A percentile compares a stretch with the other conserved stretches of the same genome.
phyloP scores from a whole-genome alignment of 306 rosid species.

The Prosopis cineraria region DNA sequence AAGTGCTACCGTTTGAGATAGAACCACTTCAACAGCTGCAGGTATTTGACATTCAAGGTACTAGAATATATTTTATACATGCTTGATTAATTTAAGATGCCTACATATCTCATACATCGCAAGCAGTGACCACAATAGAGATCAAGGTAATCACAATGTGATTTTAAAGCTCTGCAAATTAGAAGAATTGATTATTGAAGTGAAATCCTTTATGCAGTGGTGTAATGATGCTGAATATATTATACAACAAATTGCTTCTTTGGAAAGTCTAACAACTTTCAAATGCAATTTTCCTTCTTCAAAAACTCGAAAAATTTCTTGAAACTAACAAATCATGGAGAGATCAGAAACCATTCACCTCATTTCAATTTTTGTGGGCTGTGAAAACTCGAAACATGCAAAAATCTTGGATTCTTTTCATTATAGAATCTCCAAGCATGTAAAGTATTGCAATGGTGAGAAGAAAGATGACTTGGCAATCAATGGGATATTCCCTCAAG shows the following conservation, averaged over 20 bases:
- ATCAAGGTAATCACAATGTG: neutral
- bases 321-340: neutral
- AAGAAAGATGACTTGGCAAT: neutral
- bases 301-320: neutral
- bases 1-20: neutral
- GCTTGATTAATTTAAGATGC: neutral
- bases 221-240: conserved; percentile 4
- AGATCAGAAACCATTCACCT: neutral
- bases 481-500: neutral
- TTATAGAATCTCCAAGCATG: neutral
- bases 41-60: conserved; percentile 20
- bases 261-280: conserved; percentile 33
- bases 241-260: conserved; percentile 26
- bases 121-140: neutral
- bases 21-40: conserved; percentile 6
- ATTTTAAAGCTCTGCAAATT: conserved; percentile 27
- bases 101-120: neutral
- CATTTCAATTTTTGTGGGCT: neutral
- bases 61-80: neutral
- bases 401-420: conserved; percentile 2
- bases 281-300: conserved; percentile 18
- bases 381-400: neutral
- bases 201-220: conserved; percentile 7
- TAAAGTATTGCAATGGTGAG: conserved; percentile 2
- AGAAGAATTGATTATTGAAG: conserved; percentile 42